Percentiles rank a stretch among this genome's conserved stretches.
These are phyloP conservation scores for Fusarium oligoseptatum DNA, from an alignment of 2,329 filamentous ascomycete species.

Conservation along the genomic window DNA sequence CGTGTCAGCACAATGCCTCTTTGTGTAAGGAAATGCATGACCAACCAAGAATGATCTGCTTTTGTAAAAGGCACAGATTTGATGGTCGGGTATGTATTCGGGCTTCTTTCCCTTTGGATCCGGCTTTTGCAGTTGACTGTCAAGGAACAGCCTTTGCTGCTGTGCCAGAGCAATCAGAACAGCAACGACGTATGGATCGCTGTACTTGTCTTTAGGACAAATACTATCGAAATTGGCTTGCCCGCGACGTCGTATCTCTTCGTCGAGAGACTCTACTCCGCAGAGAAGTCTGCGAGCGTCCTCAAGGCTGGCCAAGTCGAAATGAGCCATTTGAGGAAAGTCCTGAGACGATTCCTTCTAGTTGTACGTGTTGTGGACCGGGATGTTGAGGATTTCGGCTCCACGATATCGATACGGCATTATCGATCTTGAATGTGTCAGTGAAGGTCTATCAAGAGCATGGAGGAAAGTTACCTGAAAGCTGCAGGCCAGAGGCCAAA, in stretches of 20 bases:
- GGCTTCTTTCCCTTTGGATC: neutral
- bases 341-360: neutral
- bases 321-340: neutral
- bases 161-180: slow-evolving; percentile 10
- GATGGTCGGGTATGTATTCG: neutral
- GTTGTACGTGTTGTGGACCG: neutral
- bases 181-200: slow-evolving; percentile 1
- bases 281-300: neutral
- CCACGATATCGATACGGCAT: neutral
- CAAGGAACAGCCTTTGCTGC: neutral
- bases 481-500: neutral
- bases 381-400: neutral
- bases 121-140: neutral
- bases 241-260: neutral
- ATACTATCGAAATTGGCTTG: neutral
- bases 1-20: neutral
- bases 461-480: neutral
- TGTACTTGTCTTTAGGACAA: neutral
- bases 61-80: neutral
- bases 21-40: neutral
- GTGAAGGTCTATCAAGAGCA: neutral
- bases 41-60: neutral
- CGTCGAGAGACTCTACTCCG: neutral
- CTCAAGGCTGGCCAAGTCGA: neutral
- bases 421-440: neutral